A percentile compares a stretch with the other conserved stretches of the same genome.
phyloP scores from a whole-genome alignment of 2,329 filamentous ascomycete genomes.

The Dendrostoma leiphaemia region DNA sequence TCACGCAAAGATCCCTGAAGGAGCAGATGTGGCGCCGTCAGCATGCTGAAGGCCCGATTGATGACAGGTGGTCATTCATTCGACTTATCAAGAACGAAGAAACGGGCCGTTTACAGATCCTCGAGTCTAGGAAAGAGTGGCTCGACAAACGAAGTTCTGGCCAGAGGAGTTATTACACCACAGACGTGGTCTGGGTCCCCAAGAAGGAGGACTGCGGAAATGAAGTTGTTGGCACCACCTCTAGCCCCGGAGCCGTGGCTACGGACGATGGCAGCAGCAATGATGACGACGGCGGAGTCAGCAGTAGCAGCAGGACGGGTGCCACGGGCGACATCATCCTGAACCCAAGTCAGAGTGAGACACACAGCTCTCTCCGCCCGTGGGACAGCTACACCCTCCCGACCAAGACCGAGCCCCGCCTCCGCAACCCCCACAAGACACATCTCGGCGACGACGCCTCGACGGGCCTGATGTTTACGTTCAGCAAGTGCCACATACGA shows the following conservation, averaged over 20 bases:
- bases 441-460: constrained; percentile 48
- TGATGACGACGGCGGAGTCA: background rate
- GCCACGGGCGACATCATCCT: background rate
- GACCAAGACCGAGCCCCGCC: background rate
- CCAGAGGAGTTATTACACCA: constrained; percentile 65
- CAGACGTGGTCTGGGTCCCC: constrained; percentile 43
- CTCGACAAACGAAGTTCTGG: constrained; percentile 50
- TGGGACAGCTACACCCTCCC: constrained; percentile 32
- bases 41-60: constrained; percentile 68
- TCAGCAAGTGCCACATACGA: constrained; percentile 52
- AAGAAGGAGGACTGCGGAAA: background rate
- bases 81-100: constrained; percentile 59
- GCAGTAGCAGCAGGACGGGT: background rate
- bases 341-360: background rate
- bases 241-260: background rate
- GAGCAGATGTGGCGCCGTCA: constrained; percentile 61
- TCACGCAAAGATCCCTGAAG: constrained; percentile 42
- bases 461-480: constrained; percentile 41
- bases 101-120: constrained; percentile 56
- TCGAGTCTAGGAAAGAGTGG: constrained; percentile 72
- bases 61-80: constrained; percentile 71
- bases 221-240: background rate
- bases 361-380: background rate
- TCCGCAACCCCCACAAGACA: constrained; percentile 39
- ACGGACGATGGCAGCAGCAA: background rate